phyloP scores from a whole-genome alignment of 805 yeast genomes.

The Kluyveromyces dobzhanskii region DNA sequence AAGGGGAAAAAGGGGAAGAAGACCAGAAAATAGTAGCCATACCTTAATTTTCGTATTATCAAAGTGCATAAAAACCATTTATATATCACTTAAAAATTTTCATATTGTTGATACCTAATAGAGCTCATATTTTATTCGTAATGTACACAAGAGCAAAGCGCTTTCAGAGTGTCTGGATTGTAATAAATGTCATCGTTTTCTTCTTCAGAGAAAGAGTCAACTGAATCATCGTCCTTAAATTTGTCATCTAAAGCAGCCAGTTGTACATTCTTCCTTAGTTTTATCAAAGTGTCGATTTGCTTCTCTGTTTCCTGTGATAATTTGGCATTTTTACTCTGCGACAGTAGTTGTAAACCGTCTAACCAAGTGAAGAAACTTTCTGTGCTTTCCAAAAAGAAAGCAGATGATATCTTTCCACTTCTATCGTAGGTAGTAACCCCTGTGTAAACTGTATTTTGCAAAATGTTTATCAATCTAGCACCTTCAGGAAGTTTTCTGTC shows the following conservation, averaged over 20 bases:
- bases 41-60: neutral
- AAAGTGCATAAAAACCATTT: neutral
- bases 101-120: neutral
- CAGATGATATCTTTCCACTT: conserved; percentile 36
- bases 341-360: conserved; percentile 58
- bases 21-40: too few species aligned
- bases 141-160: conserved; percentile 19
- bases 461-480: conserved; percentile 43
- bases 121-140: conserved; percentile 18
- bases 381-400: conserved; percentile 63
- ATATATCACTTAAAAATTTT: neutral
- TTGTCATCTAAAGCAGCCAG: conserved; percentile 34
- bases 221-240: conserved; percentile 6
- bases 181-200: conserved; percentile 14
- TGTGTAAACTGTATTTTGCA: conserved; percentile 49
- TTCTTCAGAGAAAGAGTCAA: conserved; percentile 11
- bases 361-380: conserved; percentile 67
- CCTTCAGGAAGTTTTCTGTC: conserved; percentile 38
- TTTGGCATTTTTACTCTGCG: conserved; percentile 13
- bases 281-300: conserved; percentile 38
- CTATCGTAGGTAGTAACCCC: conserved; percentile 44
- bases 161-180: conserved; percentile 17
- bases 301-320: conserved; percentile 37
- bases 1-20: conserved; percentile 24
- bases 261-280: conserved; percentile 42